Evolutionary conservation across 352 stramenopile species (phyloP), one percentile per base, ranked within the genome.

Genomic region (Globisporangium lucens): DNA sequence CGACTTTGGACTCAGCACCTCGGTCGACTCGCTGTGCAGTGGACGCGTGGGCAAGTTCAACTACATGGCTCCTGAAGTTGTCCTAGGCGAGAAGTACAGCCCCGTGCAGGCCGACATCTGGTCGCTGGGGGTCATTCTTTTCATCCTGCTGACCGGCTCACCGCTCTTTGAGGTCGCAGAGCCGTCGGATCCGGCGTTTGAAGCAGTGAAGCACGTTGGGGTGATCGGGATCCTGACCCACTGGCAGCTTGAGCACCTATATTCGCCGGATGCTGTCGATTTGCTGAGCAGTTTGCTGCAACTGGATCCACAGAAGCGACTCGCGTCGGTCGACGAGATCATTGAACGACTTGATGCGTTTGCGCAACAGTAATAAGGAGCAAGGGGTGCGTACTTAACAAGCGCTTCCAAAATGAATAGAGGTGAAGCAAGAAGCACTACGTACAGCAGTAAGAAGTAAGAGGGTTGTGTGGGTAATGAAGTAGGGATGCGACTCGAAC

Each of bases 41-140:
- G 82, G 74, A 49, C 69, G 75, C 61, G 82, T 90, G 6, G 79
- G 83, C 17, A 89, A 90, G 38, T 65, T 78, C n/a, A 80, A 76
- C 57, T 90, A 89, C 65, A 90, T 89, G 82, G 80, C 84, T 0
- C 80, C 80, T 3, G 84, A 92, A 51, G 63, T 89, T 1, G 77
- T 89, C 0, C 69, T 71, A 1, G 71, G 74, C 0, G 35, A 72
- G 4, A 36, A 38, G 13, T 90, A 92, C 58, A 72, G 89, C 33
- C 75, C 82, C 3, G 60, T 60, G 20, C 61, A 76, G 1, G 84
- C 82, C 4, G 80, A 92, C 35, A 75, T 90, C 22, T 92, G 82
- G 82, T 92, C 84, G 3, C 64, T 92, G 7, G 80, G 80, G 1
- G 78, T 89, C 51, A 76, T 92, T 68, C 70, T 83, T 57, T 92